phyloP scores from a whole-genome alignment of 306 rosid genomes.

The Fragaria vesca region DNA sequence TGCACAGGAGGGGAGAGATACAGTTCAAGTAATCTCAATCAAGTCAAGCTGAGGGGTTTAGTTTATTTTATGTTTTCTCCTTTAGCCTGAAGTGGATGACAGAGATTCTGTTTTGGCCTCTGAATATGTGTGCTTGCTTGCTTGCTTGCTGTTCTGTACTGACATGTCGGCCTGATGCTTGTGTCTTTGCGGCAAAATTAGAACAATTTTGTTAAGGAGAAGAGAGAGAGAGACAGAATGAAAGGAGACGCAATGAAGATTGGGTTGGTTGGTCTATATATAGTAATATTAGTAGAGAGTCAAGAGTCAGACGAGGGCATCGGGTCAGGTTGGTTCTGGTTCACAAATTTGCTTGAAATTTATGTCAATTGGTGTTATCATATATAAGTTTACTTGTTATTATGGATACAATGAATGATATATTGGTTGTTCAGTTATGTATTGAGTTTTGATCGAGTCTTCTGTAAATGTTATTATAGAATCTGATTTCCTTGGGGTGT shows the following conservation, averaged over 20 bases:
- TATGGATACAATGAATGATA: not conserved
- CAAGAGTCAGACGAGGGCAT: constrained; percentile 27
- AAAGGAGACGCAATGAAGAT: constrained; percentile 9
- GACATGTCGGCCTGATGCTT: constrained; percentile 25
- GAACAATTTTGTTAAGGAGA: constrained; percentile 42
- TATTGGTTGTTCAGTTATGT: not conserved
- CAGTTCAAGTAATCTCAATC: constrained; percentile 35
- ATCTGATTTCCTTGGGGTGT: not conserved
- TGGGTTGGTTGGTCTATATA: constrained; percentile 18
- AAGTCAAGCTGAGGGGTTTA: constrained; percentile 26
- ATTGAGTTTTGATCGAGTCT: not conserved
- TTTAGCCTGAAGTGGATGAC: constrained; percentile 30
- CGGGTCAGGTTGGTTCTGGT: constrained; percentile 48
- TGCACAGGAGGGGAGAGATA: constrained; percentile 18
- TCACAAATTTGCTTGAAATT: constrained; percentile 25
- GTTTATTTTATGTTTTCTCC: not conserved
- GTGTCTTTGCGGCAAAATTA: constrained; percentile 35
- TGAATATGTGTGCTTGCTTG: constrained; percentile 30
- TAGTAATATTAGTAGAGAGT: constrained; percentile 5
- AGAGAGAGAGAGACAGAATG: not conserved
- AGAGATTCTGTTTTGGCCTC: constrained; percentile 26
- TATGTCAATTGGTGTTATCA: constrained; percentile 19
- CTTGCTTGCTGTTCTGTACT: constrained; percentile 25
- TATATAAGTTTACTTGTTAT: constrained; percentile 5
- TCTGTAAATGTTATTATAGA: constrained; percentile 15